Evolutionary conservation across 805 yeast genomes (phyloP), one percentile per base, ranked within the genome.

Genomic region (Pichia californica): DNA sequence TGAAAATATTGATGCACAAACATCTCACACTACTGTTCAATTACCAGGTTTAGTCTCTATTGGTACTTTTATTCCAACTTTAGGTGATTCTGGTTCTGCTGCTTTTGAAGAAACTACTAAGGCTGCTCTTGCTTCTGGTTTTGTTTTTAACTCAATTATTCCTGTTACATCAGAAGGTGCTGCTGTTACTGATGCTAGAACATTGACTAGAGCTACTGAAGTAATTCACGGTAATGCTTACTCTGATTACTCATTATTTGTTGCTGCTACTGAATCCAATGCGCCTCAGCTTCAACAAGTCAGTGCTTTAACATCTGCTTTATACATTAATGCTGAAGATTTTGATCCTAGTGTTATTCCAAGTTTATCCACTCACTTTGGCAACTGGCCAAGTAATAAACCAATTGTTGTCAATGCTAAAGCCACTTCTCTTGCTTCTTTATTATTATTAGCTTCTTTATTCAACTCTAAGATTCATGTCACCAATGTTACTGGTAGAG

Each of bases 331-430:
- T 38, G 83, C 85, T 68, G 80, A 79, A 60, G 84, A 79, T 49
- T 76, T 83, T 57, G 72, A 78, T 42, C 73, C 74, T 56, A 72
- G 77, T 55, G 82, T 81, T 57, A 85, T 89, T 36, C 73, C 89
- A n/a, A 73, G 83, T 28, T 82, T 88, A 35, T 78, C 95, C 23
- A 73, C 83, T 26, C 94, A 86, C 55, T 79, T 88, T 56, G 79
- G 81, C 50, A 68, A 77, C 29, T 89, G 97, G 96, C 95, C 96
- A 41, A 71, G 73, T 40, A 66, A 66, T 56, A 88, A 88, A 69
- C 91, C 93, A 47, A 83, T 91, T 48, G 74, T 89, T 51, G 88
- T 96, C 33, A 97, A 91, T 66, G 96, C 98, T 39, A 81, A 78
- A 62, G 81, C 91, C 21, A 85, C 96, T 31, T 91, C 88, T 57